Evolutionary conservation across 148 eudicot species (phyloP), one percentile per base, ranked within the genome.

Genomic region (Rhododendron simsii): DNA sequence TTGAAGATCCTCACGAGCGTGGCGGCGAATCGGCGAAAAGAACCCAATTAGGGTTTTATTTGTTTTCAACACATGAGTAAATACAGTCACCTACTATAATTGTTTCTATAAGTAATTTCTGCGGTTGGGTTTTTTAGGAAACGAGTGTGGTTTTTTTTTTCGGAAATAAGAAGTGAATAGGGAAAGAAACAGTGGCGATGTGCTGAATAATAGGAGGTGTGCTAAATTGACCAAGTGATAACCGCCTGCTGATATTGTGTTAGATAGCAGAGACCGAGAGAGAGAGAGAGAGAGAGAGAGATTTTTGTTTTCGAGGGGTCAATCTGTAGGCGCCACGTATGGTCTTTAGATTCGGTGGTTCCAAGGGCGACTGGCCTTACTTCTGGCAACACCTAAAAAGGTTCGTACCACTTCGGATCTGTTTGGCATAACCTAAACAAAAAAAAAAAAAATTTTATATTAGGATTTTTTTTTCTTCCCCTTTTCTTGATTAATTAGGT

Each of bases 1-100:
- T 26, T 76, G 86, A 76, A 48, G 81, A 67, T 14, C 26, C 81
- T 53, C 80, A 84, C 84, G 86, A 87, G 86, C 76, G 86, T 51
- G 88, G 92, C 91, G 91, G 91, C 90, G 87, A 87, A 89, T 86
- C 81, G 82, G 73, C 80, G 18, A 71, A 89, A 80, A 79, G 86
- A 78, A 89, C 78, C 89, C 89, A 82, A 87, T 84, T 86, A 89
- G 92, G 92, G 91, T 91, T 91, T 91, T 89, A 89, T 81, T 87
- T 87, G 73, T 45, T 67, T 67, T 26, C 9, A 81, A 5, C 65
- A 78, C 84, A 33, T 12, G 80, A 50, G 35, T 50, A 74, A 73
- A 73, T 73, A 84, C 79, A 33, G 63, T 81, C 33, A 11, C 78
- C 78, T n/a, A 5, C n/a, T 59, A 59, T 23, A 23, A 2, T 53